Evolutionary conservation across 176 grass and related monocot species (phyloP).

Genomic region (Pontederia paniculata): DNA sequence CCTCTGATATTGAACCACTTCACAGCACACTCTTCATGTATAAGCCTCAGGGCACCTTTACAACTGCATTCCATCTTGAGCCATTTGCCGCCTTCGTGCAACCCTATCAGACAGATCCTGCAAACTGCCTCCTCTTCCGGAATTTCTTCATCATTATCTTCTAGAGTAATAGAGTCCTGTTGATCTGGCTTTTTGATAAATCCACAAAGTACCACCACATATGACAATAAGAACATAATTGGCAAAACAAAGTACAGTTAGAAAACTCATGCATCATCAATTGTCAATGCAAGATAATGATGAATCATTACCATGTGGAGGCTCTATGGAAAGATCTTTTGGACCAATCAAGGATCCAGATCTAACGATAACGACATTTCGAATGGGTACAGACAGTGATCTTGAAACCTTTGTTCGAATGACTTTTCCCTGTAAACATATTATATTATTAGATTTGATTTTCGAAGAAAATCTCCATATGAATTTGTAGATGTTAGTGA

Average conservation of each 20-base stretch:
- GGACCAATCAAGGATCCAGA: conserved; percentile 7
- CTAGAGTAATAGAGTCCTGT: not conserved
- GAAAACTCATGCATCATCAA: not conserved
- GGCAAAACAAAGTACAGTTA: not conserved
- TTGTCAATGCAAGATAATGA: not conserved
- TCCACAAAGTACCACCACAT: not conserved
- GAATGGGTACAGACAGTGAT: conserved; percentile 8
- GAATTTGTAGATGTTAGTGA: not conserved
- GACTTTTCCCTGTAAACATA: not conserved
- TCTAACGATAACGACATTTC: conserved; percentile 18
- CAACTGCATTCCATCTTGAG: conserved; percentile 66
- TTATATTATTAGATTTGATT: too few species aligned
- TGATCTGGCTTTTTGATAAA: conserved; percentile 10
- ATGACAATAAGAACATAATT: too few species aligned
- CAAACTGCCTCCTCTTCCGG: conserved; percentile 49
- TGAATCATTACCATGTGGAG: conserved; percentile 4
- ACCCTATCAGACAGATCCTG: conserved; percentile 49
- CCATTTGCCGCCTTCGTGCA: conserved; percentile 24
- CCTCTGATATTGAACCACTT: conserved; percentile 74
- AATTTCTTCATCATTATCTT: conserved; percentile 27
- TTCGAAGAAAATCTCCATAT: too few species aligned
- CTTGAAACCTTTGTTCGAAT: conserved; percentile 11
- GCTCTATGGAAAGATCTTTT: conserved; percentile 1
- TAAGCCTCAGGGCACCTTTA: conserved; percentile 60
- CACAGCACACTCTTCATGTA: conserved; percentile 44